Percentiles rank a stretch among this genome's conserved stretches.
These are phyloP conservation scores for Epichloe baconii DNA, from an alignment of 2,329 filamentous ascomycete genomes.

Conservation along the genomic window DNA sequence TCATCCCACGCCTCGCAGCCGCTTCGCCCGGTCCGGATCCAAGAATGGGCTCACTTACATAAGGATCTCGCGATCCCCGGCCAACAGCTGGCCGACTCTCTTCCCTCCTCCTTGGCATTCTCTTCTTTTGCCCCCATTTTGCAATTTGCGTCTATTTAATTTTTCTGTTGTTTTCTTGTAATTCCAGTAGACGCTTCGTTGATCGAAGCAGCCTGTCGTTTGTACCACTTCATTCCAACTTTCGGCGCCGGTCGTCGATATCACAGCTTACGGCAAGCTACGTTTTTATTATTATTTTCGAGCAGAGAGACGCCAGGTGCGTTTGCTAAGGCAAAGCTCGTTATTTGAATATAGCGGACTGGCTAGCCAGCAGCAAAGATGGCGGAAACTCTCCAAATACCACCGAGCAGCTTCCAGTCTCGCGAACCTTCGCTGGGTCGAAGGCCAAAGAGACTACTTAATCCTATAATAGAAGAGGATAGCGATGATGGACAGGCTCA, in stretches of 20 bases:
- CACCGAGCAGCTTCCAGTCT: slow-evolving; percentile 25
- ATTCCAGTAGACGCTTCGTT: slow-evolving; percentile 26
- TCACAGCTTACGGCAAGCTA: slow-evolving; percentile 7
- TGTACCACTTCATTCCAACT: slow-evolving; percentile 8
- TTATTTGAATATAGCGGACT: slow-evolving; percentile 18
- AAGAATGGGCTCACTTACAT: slow-evolving; percentile 11
- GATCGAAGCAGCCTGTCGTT: slow-evolving; percentile 32
- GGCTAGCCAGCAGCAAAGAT: slow-evolving; percentile 22
- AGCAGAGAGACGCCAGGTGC: neutral
- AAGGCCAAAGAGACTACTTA: slow-evolving; percentile 40
- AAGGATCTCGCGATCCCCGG: slow-evolving; percentile 17
- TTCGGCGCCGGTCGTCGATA: slow-evolving; percentile 25
- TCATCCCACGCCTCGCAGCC: slow-evolving; percentile 14
- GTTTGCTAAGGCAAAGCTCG: neutral
- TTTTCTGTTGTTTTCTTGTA: slow-evolving; percentile 14
- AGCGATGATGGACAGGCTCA: slow-evolving; percentile 24
- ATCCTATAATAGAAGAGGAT: slow-evolving; percentile 52
- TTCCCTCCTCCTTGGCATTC: slow-evolving; percentile 19
- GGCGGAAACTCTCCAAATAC: slow-evolving; percentile 25
- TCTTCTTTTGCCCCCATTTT: slow-evolving; percentile 21
- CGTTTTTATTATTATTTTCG: neutral
- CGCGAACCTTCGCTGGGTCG: slow-evolving; percentile 43
- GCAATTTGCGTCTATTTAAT: neutral
- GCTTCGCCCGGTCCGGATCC: slow-evolving; percentile 10
- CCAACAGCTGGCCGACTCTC: slow-evolving; percentile 12